A percentile compares a stretch with the other conserved stretches of the same genome.
Evolutionary conservation across 2,329 filamentous ascomycete species (phyloP).

Genomic region (Beauveria australis): DNA sequence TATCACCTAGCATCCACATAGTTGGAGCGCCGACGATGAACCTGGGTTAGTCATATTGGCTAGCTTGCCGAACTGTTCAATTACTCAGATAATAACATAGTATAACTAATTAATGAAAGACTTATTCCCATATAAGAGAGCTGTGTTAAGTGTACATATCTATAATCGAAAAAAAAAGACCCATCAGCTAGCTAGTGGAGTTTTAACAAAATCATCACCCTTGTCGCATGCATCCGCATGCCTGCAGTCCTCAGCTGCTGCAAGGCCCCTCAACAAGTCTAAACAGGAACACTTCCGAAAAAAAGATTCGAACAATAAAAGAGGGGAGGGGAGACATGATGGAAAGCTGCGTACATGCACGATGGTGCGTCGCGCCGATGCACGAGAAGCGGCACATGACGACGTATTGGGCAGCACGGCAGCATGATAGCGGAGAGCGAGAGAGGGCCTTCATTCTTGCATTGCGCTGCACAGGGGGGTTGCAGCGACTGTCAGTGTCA

Average conservation of each 20-base stretch:
- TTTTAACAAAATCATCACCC: not conserved
- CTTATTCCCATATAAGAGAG: too few relatives aligned
- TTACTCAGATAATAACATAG: too few relatives aligned
- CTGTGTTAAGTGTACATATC: too few relatives aligned
- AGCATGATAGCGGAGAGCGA: not conserved
- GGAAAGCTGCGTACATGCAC: not conserved
- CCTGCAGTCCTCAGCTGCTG: not conserved
- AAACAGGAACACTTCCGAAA: not conserved
- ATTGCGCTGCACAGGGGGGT: not conserved
- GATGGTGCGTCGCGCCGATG: not conserved
- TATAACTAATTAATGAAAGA: too few relatives aligned
- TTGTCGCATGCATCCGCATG: not conserved
- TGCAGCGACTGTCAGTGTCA: not conserved
- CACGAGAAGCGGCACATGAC: not conserved
- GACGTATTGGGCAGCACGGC: not conserved
- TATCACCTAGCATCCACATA: too few relatives aligned
- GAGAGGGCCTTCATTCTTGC: not conserved
- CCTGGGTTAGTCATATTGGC: too few relatives aligned
- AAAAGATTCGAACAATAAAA: not conserved
- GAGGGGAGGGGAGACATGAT: not conserved
- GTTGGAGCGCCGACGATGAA: too few relatives aligned
- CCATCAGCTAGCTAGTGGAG: not conserved
- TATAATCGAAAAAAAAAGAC: too few relatives aligned
- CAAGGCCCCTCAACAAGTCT: not conserved
- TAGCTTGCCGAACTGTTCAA: too few relatives aligned